A percentile compares a stretch with the other conserved stretches of the same genome.
Evolutionary conservation across 768 basidiomycete species (phyloP).

Genomic region (button mushroom (Agaricus bisporus)): DNA sequence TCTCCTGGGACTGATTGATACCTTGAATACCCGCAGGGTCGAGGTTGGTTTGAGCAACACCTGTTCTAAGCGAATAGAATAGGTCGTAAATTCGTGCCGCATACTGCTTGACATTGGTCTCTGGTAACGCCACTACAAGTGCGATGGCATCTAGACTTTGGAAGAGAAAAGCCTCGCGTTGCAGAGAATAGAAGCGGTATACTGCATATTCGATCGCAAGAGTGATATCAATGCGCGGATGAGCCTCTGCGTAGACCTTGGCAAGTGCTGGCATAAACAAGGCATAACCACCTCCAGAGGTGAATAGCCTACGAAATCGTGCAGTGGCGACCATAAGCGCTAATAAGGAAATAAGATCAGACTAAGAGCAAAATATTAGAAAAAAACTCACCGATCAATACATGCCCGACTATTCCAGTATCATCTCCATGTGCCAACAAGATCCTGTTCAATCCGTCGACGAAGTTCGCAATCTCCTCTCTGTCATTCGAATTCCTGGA

Average conservation of each 20-base stretch:
- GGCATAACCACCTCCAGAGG: slow-evolving; percentile 63
- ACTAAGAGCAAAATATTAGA: background rate
- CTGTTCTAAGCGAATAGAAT: slow-evolving; percentile 48
- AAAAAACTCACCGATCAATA: slow-evolving; percentile 54
- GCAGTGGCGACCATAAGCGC: slow-evolving; percentile 73
- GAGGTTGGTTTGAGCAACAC: slow-evolving; percentile 30
- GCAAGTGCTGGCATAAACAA: slow-evolving; percentile 71
- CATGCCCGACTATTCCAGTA: slow-evolving; percentile 70
- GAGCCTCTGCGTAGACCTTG: slow-evolving; percentile 63
- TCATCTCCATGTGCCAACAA: slow-evolving; percentile 66
- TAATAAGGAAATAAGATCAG: slow-evolving; percentile 17
- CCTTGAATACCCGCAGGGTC: slow-evolving; percentile 67
- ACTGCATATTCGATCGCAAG: slow-evolving; percentile 66
- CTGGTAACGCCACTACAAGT: slow-evolving; percentile 44
- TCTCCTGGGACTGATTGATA: slow-evolving; percentile 57
- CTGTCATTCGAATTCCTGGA: slow-evolving; percentile 66
- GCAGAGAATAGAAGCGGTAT: slow-evolving; percentile 68
- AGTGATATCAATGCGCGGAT: slow-evolving; percentile 50
- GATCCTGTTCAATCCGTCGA: slow-evolving; percentile 69
- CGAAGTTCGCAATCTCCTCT: slow-evolving; percentile 55
- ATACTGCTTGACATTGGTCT: slow-evolving; percentile 43
- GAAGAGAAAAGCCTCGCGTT: slow-evolving; percentile 69
- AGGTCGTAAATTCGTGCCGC: slow-evolving; percentile 52
- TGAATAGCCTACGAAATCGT: slow-evolving; percentile 71
- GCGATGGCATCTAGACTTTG: slow-evolving; percentile 63